Evolutionary conservation across 139 green algal genomes (phyloP).

Genomic region (Micractinium conductrix): DNA sequence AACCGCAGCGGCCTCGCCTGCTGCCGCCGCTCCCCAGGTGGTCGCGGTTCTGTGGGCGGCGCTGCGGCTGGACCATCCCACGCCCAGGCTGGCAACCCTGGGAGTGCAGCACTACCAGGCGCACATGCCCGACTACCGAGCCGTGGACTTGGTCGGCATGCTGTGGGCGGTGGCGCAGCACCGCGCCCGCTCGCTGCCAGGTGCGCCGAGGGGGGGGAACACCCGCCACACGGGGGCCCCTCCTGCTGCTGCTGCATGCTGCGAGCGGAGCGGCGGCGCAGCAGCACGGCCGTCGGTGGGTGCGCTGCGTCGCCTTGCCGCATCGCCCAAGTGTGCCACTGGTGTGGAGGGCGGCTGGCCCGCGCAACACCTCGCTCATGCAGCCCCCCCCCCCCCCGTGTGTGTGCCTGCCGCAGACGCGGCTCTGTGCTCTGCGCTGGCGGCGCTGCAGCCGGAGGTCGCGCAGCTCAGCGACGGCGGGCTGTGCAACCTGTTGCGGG

Average conservation of each 20-base stretch:
- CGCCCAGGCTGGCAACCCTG: not conserved
- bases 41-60: not conserved
- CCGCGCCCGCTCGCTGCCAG: not conserved
- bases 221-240: too few relatives aligned
- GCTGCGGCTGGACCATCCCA: not conserved
- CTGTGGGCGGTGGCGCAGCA: slow-evolving; percentile 22
- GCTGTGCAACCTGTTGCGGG: slow-evolving; percentile 18
- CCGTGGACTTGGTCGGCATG: slow-evolving; percentile 2
- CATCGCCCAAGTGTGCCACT: too few relatives aligned
- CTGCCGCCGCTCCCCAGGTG: too few relatives aligned
- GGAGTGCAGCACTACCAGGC: not conserved
- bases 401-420: not conserved
- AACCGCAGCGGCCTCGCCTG: too few relatives aligned
- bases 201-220: not conserved
- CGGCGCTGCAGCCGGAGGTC: not conserved
- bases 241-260: too few relatives aligned
- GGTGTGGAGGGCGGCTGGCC: too few relatives aligned
- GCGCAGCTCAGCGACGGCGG: not conserved
- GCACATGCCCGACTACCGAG: not conserved
- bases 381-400: too few relatives aligned
- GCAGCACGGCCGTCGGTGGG: too few relatives aligned
- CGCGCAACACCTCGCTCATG: too few relatives aligned
- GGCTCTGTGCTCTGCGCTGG: not conserved
- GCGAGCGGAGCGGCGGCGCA: too few relatives aligned
- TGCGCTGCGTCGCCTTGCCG: too few relatives aligned